Conservation (phyloP, 352 stramenopile genomes). For the Globisporangium orthogonon region DNA sequence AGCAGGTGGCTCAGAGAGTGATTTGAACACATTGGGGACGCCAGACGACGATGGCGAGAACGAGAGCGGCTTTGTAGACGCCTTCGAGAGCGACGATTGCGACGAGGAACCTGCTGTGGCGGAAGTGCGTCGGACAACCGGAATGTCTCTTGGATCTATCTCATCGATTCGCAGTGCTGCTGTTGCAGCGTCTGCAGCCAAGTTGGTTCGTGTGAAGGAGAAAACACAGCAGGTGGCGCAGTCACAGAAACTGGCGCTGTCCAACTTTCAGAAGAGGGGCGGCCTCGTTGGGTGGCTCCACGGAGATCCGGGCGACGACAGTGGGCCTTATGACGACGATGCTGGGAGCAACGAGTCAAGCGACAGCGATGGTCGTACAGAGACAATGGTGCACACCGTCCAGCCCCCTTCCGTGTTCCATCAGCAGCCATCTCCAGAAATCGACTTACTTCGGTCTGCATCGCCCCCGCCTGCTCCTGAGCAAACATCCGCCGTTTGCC, state of each 20-base stretch:
- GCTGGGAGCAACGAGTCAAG: not conserved
- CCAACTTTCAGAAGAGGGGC: conserved; percentile 54
- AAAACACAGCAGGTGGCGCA: conserved; percentile 28
- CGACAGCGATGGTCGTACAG: not conserved
- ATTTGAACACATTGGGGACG: not conserved
- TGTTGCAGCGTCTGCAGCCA: conserved; percentile 4
- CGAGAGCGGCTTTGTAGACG: conserved; percentile 4
- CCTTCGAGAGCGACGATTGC: not conserved
- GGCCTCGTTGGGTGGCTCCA: conserved; percentile 59
- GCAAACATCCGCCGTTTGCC: not conserved
- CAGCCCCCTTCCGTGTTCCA: not conserved
- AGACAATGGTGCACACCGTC: not conserved
- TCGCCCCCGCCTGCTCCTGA: conserved; percentile 3
- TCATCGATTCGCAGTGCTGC: conserved; percentile 8
- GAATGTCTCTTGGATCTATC: conserved; percentile 2
- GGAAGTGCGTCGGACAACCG: not conserved
- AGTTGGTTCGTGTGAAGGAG: conserved; percentile 27
- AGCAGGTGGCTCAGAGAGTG: not conserved
- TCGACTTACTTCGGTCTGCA: conserved; percentile 1
- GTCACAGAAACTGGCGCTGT: conserved; percentile 36
- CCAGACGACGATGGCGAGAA: conserved; percentile 3
- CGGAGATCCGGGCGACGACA: conserved; percentile 21
- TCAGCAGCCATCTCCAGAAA: no score
- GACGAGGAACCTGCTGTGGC: not conserved
- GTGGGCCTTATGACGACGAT: not conserved